Conservation (phyloP, 192 early-diverging fungal species). For the Entomortierella parvispora region DNA sequence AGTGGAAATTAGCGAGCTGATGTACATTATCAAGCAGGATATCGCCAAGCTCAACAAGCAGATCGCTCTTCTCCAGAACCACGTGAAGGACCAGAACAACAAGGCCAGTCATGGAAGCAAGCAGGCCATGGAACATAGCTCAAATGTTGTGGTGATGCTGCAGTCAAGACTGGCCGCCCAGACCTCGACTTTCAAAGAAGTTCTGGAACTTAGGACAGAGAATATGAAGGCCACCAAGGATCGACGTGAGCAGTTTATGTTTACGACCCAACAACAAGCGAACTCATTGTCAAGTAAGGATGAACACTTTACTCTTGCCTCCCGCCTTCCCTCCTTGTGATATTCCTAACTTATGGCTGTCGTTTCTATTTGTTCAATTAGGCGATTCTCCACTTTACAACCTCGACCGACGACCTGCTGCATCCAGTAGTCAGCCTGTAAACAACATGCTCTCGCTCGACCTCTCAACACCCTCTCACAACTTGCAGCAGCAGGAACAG, state of each 20-base stretch:
- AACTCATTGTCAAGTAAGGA: conserved; percentile 53
- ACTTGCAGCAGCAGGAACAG: conserved; percentile 74
- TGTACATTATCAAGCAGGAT: conserved; percentile 95
- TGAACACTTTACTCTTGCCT: not conserved
- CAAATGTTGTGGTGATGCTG: conserved; percentile 91
- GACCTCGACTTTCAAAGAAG: conserved; percentile 90
- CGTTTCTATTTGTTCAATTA: too few species aligned
- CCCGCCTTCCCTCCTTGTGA: not conserved
- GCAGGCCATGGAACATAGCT: conserved; percentile 90
- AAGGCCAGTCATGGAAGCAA: conserved; percentile 47
- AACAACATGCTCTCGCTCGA: conserved; percentile 55
- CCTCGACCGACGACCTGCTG: conserved; percentile 54
- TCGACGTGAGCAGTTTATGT: conserved; percentile 92
- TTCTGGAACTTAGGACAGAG: conserved; percentile 94
- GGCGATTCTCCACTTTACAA: conserved; percentile 72
- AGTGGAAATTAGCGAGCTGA: conserved; percentile 94
- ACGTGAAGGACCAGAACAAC: conserved; percentile 66
- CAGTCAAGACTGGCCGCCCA: conserved; percentile 93
- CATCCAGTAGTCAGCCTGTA: conserved; percentile 16
- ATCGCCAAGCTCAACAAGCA: conserved; percentile 94
- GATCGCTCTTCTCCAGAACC: conserved; percentile 86
- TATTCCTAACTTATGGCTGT: conserved; percentile 3
- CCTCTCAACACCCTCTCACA: conserved; percentile 61
- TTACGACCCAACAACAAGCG: conserved; percentile 56
- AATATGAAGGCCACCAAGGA: conserved; percentile 95